Base-by-base conservation (phyloP, 441 rosid species). In the Croton laevigatus region DNA sequence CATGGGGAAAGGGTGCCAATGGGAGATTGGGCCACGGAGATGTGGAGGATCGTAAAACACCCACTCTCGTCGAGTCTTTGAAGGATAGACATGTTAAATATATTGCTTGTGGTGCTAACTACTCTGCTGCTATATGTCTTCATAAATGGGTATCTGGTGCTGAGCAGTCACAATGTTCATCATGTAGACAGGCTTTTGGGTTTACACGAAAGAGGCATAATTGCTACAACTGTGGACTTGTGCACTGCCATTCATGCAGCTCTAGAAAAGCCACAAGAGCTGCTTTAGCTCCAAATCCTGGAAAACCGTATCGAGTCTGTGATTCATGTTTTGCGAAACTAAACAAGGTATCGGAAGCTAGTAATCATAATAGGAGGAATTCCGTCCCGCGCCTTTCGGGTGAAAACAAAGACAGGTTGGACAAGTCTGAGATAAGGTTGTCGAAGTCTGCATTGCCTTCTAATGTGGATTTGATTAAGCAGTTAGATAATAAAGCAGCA, bases 1-100 rank as follows among this genome's bases (percentile, higher is more conserved):
- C 97, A 5, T 94, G 97, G 98, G 98, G 98, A 27, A 94, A 94
- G 81, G 97, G 98, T 75, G 97, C 98, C 32, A 94, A 94, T 76
- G 97, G 98, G 72, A 88, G 97, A 79, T 76, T 94, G 82, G 98
- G 98, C 58, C 98, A 91, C 65, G 98, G 97, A 75, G 98, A 94
- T 74, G 37, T 85, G 6, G 98, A 94, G 81, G 98, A 94, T 79
- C 83, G 96, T 20, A 94, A 94, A 82, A 73, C 81, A 46, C 97
- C 98, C 22, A 83, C 93, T 72, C 73, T 90, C 42, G 95, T 94
- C 70, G 97, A 90, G 75, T 87, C 89, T 72, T 77, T 94, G 80
- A 94, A 88, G 82, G 97, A 94, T 78, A 84, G 97, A 76, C 89
- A 91, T 61, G 97, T 94, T 14, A 91, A 92, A 71, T 88, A 80